phyloP scores from a whole-genome alignment of 2,329 filamentous ascomycete species.

The Xylariaceae sp. region DNA sequence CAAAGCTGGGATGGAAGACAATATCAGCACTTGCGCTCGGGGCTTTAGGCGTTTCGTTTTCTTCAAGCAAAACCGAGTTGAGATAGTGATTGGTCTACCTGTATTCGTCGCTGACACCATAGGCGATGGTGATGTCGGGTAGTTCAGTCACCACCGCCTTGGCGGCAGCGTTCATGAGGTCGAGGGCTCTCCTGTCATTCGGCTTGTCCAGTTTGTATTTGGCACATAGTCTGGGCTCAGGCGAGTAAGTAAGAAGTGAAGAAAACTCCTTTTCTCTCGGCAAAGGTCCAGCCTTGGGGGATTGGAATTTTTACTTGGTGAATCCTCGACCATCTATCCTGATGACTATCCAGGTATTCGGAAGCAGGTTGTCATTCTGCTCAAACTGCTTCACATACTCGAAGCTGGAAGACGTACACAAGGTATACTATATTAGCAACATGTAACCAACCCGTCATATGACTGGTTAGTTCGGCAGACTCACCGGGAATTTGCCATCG shows the following conservation, averaged over 20 bases:
- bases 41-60: no score
- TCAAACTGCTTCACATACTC: constrained; percentile 93
- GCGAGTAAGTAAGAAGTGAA: no score
- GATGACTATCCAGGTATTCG: constrained; percentile 93
- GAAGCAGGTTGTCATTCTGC: constrained; percentile 70
- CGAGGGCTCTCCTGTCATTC: constrained; percentile 79
- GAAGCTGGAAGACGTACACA: constrained; percentile 51
- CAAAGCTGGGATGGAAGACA: constrained; percentile 70
- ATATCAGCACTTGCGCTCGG: no score
- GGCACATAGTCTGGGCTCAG: constrained; percentile 73
- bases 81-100: no score
- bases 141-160: constrained; percentile 75
- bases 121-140: constrained; percentile 79
- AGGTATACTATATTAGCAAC: constrained; percentile 16
- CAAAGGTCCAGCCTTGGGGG: background rate
- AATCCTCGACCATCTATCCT: constrained; percentile 92
- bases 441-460: no score
- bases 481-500: constrained; percentile 54
- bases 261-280: no score
- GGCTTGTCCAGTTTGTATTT: constrained; percentile 87
- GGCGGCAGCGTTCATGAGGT: constrained; percentile 95
- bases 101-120: constrained; percentile 93
- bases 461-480: no score
- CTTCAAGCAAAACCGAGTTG: no score
- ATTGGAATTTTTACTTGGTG: constrained; percentile 62